Percentiles rank a stretch among this genome's conserved stretches.
These are phyloP conservation scores for Suillus sp. DNA, from an alignment of 768 basidiomycete genomes.

Conservation along the genomic window DNA sequence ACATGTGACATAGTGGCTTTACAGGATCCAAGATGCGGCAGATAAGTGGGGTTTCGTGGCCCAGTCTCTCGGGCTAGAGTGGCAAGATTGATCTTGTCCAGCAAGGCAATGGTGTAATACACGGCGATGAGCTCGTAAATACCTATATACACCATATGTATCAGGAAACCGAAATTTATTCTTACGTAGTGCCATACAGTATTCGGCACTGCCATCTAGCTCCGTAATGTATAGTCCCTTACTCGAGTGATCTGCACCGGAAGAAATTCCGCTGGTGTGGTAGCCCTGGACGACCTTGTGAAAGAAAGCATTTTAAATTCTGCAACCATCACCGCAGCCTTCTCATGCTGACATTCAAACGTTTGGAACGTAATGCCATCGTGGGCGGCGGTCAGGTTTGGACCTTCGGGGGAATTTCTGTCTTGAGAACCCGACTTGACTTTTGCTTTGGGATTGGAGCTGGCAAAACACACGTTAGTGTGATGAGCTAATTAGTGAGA, in stretches of 20 bases:
- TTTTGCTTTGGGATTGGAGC: constrained; percentile 93
- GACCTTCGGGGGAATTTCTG: constrained; percentile 52
- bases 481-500: constrained; percentile 11
- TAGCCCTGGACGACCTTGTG: constrained; percentile 4
- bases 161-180: background rate
- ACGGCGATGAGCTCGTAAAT: background rate
- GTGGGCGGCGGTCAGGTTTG: constrained; percentile 6
- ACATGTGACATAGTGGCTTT: constrained; percentile 7
- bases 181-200: background rate
- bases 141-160: background rate
- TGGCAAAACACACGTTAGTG: constrained; percentile 35
- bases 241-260: background rate
- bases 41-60: constrained; percentile 81
- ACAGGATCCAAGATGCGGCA: constrained; percentile 72
- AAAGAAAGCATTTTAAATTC: background rate
- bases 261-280: background rate
- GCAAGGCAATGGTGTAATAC: background rate
- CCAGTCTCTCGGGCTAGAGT: constrained; percentile 58
- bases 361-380: constrained; percentile 1
- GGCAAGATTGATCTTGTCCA: constrained; percentile 27
- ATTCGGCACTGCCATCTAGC: background rate
- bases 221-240: background rate
- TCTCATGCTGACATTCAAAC: constrained; percentile 7
- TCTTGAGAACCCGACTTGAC: constrained; percentile 81
- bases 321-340: background rate